A percentile compares a stretch with the other conserved stretches of the same genome.
These are phyloP conservation scores for Candida coquimbonensis DNA, from an alignment of 805 yeast species.

Conservation along the genomic window DNA sequence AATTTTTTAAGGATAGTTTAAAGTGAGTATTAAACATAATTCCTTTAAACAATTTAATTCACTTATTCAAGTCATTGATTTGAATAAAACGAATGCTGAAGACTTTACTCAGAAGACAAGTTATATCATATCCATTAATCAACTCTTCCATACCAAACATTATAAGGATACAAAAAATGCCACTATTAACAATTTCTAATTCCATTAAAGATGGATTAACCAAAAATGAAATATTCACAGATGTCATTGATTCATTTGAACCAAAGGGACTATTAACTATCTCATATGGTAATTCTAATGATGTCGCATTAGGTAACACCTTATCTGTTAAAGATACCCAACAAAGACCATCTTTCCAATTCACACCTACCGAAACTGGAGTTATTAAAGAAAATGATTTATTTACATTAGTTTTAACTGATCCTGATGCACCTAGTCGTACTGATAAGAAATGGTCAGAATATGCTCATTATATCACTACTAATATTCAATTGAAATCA, in stretches of 20 bases:
- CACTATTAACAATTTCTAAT: conserved; percentile 21
- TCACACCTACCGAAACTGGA: conserved; percentile 33
- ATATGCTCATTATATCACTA: conserved; percentile 65
- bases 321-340: conserved; percentile 62
- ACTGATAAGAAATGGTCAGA: conserved; percentile 85
- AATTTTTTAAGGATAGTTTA: too few relatives aligned
- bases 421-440: conserved; percentile 90
- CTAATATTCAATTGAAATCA: conserved; percentile 41
- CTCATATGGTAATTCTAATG: conserved; percentile 49
- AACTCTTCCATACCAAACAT: background rate
- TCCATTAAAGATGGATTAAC: conserved; percentile 31
- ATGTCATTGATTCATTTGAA: conserved; percentile 27
- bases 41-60: too few relatives aligned
- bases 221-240: conserved; percentile 37
- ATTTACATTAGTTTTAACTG: conserved; percentile 76
- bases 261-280: conserved; percentile 44
- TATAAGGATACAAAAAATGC: conserved; percentile 11
- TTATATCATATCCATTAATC: background rate
- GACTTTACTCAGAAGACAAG: background rate
- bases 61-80: too few relatives aligned
- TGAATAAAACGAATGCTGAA: background rate
- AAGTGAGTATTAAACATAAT: too few relatives aligned
- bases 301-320: conserved; percentile 76
- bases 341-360: conserved; percentile 55
- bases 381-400: conserved; percentile 33